Evolutionary conservation across 352 stramenopile species (phyloP).

Genomic region (Peronospora farinosa): DNA sequence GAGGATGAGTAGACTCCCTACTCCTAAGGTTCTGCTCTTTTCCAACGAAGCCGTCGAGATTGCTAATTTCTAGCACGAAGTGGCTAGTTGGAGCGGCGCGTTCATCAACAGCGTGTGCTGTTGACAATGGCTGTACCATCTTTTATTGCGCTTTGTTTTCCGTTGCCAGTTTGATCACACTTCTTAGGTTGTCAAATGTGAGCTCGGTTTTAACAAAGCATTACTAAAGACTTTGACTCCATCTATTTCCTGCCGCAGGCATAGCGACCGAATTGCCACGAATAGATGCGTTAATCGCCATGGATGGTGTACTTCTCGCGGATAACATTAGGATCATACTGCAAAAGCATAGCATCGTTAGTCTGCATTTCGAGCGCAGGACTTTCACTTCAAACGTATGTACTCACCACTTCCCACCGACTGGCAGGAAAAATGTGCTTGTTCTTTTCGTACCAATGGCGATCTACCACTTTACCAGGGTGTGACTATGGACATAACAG

Average conservation of each 20-base stretch:
- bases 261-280: neutral
- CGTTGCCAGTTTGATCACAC: conserved; percentile 19
- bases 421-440: conserved; percentile 99
- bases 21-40: conserved; percentile 8
- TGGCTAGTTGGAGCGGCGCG: conserved; percentile 12
- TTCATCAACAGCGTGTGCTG: conserved; percentile 11
- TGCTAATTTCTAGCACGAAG: conserved; percentile 12
- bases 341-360: conserved; percentile 7
- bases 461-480: conserved; percentile 96
- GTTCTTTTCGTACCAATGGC: conserved; percentile 97
- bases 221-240: neutral
- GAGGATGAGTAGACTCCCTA: conserved; percentile 68
- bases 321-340: conserved; percentile 76
- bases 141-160: conserved; percentile 28
- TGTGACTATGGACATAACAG: conserved; percentile 64
- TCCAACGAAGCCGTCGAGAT: conserved; percentile 13
- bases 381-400: neutral
- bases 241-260: neutral
- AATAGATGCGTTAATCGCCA: conserved; percentile 34
- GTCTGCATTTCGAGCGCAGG: too few relatives aligned
- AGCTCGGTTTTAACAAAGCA: conserved; percentile 16
- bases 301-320: conserved; percentile 81
- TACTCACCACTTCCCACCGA: conserved; percentile 92
- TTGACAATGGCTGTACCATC: conserved; percentile 36
- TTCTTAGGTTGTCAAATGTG: conserved; percentile 25